Evolutionary conservation across 78 protist species (phyloP).

Genomic region (Emiliania huxleyi): DNA sequence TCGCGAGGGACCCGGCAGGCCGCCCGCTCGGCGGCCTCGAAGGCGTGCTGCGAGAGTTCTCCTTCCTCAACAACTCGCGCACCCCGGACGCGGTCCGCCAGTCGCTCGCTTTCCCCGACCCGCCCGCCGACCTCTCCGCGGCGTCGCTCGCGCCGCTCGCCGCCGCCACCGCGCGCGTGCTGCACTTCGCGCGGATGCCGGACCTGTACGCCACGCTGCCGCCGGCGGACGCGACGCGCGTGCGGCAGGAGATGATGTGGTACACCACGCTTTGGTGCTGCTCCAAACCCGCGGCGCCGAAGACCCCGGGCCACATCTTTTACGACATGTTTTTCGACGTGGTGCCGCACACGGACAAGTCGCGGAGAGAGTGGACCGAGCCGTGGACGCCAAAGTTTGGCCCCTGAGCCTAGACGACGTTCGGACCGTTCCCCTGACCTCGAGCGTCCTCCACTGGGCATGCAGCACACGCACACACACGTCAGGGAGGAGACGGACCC

Average conservation of each 20-base stretch:
- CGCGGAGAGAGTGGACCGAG: background rate
- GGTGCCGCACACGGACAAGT: background rate
- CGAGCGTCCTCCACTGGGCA: too few species aligned
- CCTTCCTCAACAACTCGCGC: background rate
- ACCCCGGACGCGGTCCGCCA: background rate
- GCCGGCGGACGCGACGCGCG: background rate
- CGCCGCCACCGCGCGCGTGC: background rate
- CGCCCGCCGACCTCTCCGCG: background rate
- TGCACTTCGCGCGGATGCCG: background rate
- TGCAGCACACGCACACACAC: too few species aligned
- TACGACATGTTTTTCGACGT: conserved; percentile 13
- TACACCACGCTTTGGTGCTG: background rate
- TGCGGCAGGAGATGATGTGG: background rate
- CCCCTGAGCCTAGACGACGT: too few species aligned
- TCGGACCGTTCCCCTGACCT: too few species aligned
- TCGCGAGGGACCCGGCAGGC: too few species aligned
- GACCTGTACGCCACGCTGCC: background rate
- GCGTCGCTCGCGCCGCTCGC: background rate
- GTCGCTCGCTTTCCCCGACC: background rate
- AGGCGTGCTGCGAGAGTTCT: background rate
- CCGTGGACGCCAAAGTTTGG: background rate
- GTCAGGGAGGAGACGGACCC: too few species aligned
- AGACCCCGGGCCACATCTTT: background rate
- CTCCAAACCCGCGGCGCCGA: background rate
- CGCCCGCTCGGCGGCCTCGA: too few species aligned